Evolutionary conservation across 495 filamentous ascomycete species (phyloP), one percentile per base, ranked within the genome.

Genomic region (Hypoxylon fragiforme): DNA sequence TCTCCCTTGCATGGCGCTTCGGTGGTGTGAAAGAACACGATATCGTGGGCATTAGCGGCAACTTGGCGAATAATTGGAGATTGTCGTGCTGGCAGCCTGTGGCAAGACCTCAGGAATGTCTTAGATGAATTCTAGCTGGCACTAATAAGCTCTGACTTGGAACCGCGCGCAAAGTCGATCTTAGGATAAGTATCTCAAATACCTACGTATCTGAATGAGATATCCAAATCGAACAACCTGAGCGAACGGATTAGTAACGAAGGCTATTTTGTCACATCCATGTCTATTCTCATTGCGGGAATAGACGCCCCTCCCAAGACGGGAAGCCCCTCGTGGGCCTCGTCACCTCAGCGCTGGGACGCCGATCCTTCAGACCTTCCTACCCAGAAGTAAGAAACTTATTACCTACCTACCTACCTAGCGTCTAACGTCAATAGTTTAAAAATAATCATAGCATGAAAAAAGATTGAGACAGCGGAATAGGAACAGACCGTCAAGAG

Each of bases 21-120:
- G 18, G 38, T 28, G 48, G 13, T 20, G 16, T 49, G 43, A 62
- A 62, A 53, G 48, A 62, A 62, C 57, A 62, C 58, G 58, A 58
- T 49, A 52, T 36, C 4, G 40, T 32, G 22, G 46, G 28, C 43
- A 52, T 52, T 61, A 56, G 57, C 47, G 57, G 46, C 42, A 32
- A 48, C 57, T 61, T 61, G 57, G 57, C 57, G 26, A 37, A 26
- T 31, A n/a, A n/a, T 47, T 19, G 30, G 24, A n/a, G 21, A 2
- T 31, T 44, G 42, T n/a, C 47, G 54, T 50, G 57, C 19, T 50
- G 50, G 57, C 50, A 60, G 14, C n/a, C n/a, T n/a, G n/a, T 44
- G 36, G 1, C 26, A 15, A 9, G 13, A 42, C 7, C 2, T 28
- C 20, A n/a, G 15, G 2, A 32, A 32, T n/a, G 12, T 15, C 13